Evolutionary conservation across 129 eudicot genomes (phyloP).

Genomic region (Chrysanthemum makinoi): DNA sequence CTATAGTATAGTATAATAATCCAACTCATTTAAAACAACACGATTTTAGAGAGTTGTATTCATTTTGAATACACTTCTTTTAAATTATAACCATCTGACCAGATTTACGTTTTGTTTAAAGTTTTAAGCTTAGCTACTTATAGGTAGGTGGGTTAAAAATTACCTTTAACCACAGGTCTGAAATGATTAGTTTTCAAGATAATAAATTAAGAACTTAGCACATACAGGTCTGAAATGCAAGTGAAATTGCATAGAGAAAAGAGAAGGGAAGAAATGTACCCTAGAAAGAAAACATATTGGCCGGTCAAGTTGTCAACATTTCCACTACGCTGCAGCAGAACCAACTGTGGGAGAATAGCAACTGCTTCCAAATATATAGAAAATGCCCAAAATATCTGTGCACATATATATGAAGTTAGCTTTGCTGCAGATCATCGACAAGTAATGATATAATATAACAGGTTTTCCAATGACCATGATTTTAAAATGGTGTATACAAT

Average conservation of each 20-base stretch:
- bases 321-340: slow-evolving; percentile 77
- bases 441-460: neutral
- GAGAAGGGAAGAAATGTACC: slow-evolving; percentile 37
- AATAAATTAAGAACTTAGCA: neutral
- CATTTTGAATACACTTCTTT: neutral
- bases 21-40: neutral
- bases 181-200: too few species aligned
- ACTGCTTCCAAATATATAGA: slow-evolving; percentile 90
- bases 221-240: neutral
- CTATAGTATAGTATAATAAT: too few species aligned
- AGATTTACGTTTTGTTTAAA: too few species aligned
- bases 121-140: too few species aligned
- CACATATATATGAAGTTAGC: neutral
- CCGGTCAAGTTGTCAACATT: slow-evolving; percentile 87
- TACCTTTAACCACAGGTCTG: too few species aligned
- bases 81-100: too few species aligned
- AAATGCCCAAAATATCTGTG: slow-evolving; percentile 77
- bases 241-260: neutral
- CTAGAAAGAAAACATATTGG: slow-evolving; percentile 84
- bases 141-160: too few species aligned
- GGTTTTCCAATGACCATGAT: neutral
- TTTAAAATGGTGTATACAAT: neutral
- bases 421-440: neutral
- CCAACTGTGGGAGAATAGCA: slow-evolving; percentile 88
- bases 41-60: neutral